Conservation (phyloP, 23 red algal species). For the Gracilaria gracilis region DNA sequence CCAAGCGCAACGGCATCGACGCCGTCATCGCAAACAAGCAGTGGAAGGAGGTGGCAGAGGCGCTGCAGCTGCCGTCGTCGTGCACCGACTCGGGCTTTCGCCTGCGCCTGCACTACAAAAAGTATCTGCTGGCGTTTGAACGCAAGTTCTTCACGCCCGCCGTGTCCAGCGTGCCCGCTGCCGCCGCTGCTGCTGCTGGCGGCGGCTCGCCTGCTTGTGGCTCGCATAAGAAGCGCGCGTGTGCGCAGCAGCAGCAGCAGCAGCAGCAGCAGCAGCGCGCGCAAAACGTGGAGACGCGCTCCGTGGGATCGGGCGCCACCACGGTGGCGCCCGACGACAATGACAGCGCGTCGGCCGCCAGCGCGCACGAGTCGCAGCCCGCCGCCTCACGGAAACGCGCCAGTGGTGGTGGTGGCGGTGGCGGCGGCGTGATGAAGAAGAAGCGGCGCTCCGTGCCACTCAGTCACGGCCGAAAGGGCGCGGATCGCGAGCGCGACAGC, state of each 20-base stretch:
- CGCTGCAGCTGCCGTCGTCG: slow-evolving; percentile 74
- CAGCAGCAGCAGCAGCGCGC: too few species aligned
- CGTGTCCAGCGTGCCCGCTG: background rate
- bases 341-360: background rate
- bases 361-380: background rate
- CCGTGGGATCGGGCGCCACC: background rate
- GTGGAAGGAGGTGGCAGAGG: slow-evolving; percentile 95
- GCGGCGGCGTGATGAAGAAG: too few species aligned
- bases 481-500: too few species aligned
- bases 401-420: background rate
- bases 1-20: slow-evolving; percentile 77
- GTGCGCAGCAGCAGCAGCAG: too few species aligned
- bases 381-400: background rate
- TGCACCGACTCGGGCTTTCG: slow-evolving; percentile 95
- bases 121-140: slow-evolving; percentile 80
- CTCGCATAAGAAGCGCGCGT: background rate
- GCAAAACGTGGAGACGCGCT: background rate
- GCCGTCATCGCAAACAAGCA: slow-evolving; percentile 93
- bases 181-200: background rate
- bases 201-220: background rate
- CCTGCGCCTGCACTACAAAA: slow-evolving; percentile 89
- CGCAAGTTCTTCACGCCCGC: slow-evolving; percentile 59
- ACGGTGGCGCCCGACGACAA: slow-evolving; percentile 7
- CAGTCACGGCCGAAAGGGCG: too few species aligned
- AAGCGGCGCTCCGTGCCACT: too few species aligned